Base-by-base conservation (phyloP, 2,329 filamentous ascomycete species). In the Onygenales sp. region DNA sequence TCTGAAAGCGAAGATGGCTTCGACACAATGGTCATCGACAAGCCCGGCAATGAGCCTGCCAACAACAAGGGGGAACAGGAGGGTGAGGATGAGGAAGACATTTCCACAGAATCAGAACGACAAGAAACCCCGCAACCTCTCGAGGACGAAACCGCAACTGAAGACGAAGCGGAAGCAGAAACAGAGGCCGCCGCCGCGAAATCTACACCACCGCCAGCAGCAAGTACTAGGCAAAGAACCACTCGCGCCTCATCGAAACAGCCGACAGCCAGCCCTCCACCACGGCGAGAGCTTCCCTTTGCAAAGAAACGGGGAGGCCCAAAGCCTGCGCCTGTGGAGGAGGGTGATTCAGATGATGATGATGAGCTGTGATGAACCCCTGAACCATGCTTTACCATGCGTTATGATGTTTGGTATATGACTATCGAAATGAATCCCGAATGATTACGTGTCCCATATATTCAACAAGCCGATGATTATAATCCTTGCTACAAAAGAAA, bases 281-380 rank as follows among this genome's bases (percentile, higher is more conserved):
- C 72, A 1, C 65, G 63, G 44, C 67, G 72, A 56, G 67, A 71
- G 45, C 59, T 76, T 14, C 73, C 73, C 0, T 75, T 75, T 57
- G 54, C 57, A 1, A 65, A 59, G 54, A 63, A 56, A 53, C 53
- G 31, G 34, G 52, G 27, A 48, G 58, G 42, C 51, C 39, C 32
- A 6, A 53, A 53, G 42, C 17, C 53, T 3, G 49, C 51, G 13
- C 49, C 54, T 31, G 47, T 46, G 55, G 50, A 14, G 49, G 58
- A 56, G 34, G 56, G 51, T 5, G 65, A 64, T 49, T 63, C 55
- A 34, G 70, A 68, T 8, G 70, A 71, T 53, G 71, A 74, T 55
- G 71, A 74, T 61, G 71, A 74, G 54, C 54, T 73, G 50, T 72
- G 49, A 60, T 27, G 21, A 27, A 27, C 21, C 21, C 21, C 21